Evolutionary conservation across 2,329 filamentous ascomycete species (phyloP), one percentile per base, ranked within the genome.

Genomic region (Ophiostoma pallidulum): DNA sequence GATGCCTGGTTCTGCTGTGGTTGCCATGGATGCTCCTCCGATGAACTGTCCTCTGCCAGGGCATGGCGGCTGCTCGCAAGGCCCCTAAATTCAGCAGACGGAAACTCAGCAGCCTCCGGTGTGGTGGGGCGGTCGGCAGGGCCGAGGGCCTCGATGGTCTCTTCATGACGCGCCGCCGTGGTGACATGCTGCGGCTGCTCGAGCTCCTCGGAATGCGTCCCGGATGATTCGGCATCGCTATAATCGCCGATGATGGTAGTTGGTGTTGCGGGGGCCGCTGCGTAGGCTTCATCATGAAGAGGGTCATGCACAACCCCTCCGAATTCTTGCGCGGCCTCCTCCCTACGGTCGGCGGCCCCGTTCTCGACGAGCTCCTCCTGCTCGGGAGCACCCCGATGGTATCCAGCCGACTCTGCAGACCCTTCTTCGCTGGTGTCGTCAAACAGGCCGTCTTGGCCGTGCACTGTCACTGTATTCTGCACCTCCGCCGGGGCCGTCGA

Each of bases 371-470:
- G n/a, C n/a, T n/a, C n/a, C n/a, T n/a, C n/a, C n/a, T n/a, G n/a
- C n/a, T n/a, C n/a, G n/a, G n/a, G n/a, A n/a, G n/a, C n/a, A n/a
- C n/a, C n/a, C n/a, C 24, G 24, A 28, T 10, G 24, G 5, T 32
- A 37, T 12, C 44, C 19, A 3, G 19, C 20, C 8, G 41, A 46
- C 18, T 41, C 48, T 9, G 18, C 31, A 3, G 42, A 32, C 7
- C 36, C 46, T 18, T n/a, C n/a, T n/a, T 55, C 49, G 32, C 51
- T 46, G 32, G 45, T 44, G 24, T 53, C 51, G 3, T 65, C 62
- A 38, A 66, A 66, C 12, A 65, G 53, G 13, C 58, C 54, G 8
- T 66, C 60, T 7, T 63, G 56, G 7, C 64, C 65, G 8, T 63
- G 54, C 7, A 65, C 61, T 0, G 63, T 66, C n/a, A 56, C 56